Base-by-base conservation (phyloP, 768 basidiomycete species). In the Daedalea quercina region DNA sequence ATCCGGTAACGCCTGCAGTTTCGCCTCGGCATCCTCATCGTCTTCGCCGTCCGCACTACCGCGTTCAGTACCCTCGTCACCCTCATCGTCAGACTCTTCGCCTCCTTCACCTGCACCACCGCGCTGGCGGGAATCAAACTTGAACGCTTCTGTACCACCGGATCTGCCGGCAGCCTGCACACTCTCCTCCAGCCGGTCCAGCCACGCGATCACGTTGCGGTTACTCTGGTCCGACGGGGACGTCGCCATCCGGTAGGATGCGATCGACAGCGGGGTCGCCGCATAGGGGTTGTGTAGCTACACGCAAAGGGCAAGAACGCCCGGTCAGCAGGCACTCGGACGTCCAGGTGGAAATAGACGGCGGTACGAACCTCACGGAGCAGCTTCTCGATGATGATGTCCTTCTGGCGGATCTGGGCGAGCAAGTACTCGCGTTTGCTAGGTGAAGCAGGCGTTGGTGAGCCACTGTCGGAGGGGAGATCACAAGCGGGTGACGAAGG, bases 381-480 rank as follows among this genome's bases (percentile, higher is more conserved):
- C 13, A 92, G 79, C 13, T 83, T 86, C 57, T 90, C 87, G 59
- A 93, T 92, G 59, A 92, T 85, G 19, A 81, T 75, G 70, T 93
- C 90, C 71, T 93, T 93, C 70, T 93, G 90, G 50, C 84, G 79
- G 57, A 93, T 84, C 65, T 92, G 87, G 3, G 88, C 87, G 23
- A 92, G 78, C 17, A 93, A 74, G 63, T 90, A 90, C 62, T 92
- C 90, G 53, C 89, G 81, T 72, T 91, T 91, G 64, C 90, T 93
- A 60, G 67, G 70, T 17, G 15, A 40, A 15, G 37, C 3, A 40
- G 15, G 19, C 7, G 37, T 40, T 15, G 19, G 15, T 40, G 37
- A 40, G 37, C 37, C 15, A 15, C 37, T 17, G 37, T 40, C 37
- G 37, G 8, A 40, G 15, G 37, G 37, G 37, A 15, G 15, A 15